Evolutionary conservation across 441 rosid species (phyloP).

Genomic region (Populus hybrid): DNA sequence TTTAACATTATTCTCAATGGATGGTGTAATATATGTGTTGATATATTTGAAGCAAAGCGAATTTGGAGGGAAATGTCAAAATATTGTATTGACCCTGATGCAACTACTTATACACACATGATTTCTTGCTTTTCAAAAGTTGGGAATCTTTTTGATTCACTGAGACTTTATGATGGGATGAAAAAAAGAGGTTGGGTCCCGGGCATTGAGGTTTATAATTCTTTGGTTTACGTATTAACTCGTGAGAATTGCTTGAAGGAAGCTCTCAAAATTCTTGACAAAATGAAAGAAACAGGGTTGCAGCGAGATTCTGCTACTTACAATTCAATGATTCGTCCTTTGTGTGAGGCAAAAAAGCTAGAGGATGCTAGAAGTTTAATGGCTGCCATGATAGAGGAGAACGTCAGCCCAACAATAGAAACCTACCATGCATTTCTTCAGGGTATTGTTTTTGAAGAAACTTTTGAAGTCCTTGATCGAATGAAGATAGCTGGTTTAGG

Average conservation of each 20-base stretch:
- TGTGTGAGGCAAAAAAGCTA: slow-evolving; percentile 50
- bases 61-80: slow-evolving; percentile 80
- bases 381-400: slow-evolving; percentile 54
- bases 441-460: slow-evolving; percentile 42
- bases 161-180: slow-evolving; percentile 88
- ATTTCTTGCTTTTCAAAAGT: slow-evolving; percentile 78
- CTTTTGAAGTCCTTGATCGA: slow-evolving; percentile 43
- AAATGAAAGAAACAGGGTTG: slow-evolving; percentile 50
- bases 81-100: slow-evolving; percentile 59
- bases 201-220: slow-evolving; percentile 60
- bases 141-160: slow-evolving; percentile 77
- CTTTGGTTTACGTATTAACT: slow-evolving; percentile 65
- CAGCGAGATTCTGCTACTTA: slow-evolving; percentile 64
- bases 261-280: slow-evolving; percentile 59
- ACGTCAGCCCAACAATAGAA: slow-evolving; percentile 48
- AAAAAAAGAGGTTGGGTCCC: slow-evolving; percentile 72
- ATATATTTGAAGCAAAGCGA: slow-evolving; percentile 77
- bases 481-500: slow-evolving; percentile 60
- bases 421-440: slow-evolving; percentile 73
- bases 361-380: slow-evolving; percentile 58
- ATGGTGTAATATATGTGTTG: slow-evolving; percentile 67
- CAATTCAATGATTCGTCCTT: slow-evolving; percentile 65
- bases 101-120: slow-evolving; percentile 59
- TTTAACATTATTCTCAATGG: slow-evolving; percentile 76
- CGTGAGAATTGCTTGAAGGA: slow-evolving; percentile 60